Conservation (phyloP, 129 eudicot genomes). For the Flaveria trinervia region DNA sequence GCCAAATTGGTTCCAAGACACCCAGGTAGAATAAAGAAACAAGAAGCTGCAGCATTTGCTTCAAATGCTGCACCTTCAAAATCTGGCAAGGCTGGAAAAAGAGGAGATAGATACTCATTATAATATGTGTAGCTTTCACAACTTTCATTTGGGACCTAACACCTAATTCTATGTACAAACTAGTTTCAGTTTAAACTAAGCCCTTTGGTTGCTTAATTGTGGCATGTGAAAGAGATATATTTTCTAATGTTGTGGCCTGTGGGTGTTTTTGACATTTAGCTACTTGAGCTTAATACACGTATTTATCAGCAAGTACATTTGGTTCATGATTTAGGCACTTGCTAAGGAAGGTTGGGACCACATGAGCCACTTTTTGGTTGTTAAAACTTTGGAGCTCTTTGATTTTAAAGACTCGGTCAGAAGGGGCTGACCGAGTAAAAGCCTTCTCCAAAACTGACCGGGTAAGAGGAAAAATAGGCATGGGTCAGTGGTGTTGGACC, state of each 20-base stretch:
- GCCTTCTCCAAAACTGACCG: too few relatives aligned
- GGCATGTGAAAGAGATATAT: background rate
- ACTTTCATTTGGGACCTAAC: background rate
- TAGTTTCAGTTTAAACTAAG: conserved; percentile 10
- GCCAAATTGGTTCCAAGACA: conserved; percentile 91
- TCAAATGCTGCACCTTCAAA: conserved; percentile 66
- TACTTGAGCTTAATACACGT: background rate
- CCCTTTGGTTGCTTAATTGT: conserved; percentile 14
- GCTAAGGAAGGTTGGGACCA: background rate
- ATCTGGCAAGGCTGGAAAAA: conserved; percentile 82
- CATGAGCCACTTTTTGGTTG: background rate
- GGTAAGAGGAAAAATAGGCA: too few relatives aligned
- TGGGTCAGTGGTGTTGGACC: too few relatives aligned
- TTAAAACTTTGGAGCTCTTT: background rate
- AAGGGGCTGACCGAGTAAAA: too few relatives aligned
- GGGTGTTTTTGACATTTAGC: background rate
- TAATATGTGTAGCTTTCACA: conserved; percentile 13
- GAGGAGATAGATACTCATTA: conserved; percentile 54
- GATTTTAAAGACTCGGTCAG: too few relatives aligned
- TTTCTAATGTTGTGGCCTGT: background rate
- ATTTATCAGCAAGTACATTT: background rate
- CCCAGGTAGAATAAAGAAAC: conserved; percentile 83
- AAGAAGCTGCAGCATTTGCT: conserved; percentile 61
- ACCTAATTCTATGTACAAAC: background rate
- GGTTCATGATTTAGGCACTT: background rate